Conservation (phyloP, 768 basidiomycete species). For the Serendipita sp. region DNA sequence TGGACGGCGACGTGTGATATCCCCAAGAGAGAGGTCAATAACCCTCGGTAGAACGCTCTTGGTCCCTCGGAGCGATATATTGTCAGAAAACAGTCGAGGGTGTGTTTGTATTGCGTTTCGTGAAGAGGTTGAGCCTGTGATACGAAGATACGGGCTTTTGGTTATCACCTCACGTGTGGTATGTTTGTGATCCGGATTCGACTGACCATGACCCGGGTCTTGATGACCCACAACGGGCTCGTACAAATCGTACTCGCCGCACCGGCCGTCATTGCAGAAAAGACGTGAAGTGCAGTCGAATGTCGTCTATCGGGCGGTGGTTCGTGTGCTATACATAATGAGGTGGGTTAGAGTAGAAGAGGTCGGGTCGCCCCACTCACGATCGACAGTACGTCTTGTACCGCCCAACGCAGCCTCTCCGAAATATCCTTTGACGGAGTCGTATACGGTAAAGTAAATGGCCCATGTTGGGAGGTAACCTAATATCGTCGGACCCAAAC, state of each 20-base stretch:
- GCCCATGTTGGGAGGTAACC: conserved; percentile 99
- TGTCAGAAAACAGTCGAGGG: conserved; percentile 71
- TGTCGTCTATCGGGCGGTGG: not conserved
- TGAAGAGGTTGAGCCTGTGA: conserved; percentile 64
- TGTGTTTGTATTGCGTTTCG: conserved; percentile 72
- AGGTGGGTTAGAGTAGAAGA: not conserved
- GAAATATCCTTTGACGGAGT: conserved; percentile 76
- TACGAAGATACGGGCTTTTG: not conserved
- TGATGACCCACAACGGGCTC: conserved; percentile 97
- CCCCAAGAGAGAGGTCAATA: conserved; percentile 83
- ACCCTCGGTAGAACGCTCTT: conserved; percentile 83
- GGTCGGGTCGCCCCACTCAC: not conserved
- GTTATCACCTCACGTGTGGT: not conserved
- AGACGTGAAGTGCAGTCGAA: conserved; percentile 48
- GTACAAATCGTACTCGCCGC: conserved; percentile 86
- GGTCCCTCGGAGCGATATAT: conserved; percentile 84
- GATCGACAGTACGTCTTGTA: not conserved
- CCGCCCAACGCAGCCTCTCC: conserved; percentile 44
- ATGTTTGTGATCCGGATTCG: not conserved
- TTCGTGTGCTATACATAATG: not conserved
- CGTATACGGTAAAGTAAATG: conserved; percentile 96
- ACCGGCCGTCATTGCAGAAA: conserved; percentile 92
- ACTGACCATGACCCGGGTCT: conserved; percentile 93
- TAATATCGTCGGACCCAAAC: conserved; percentile 89
- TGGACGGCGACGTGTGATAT: conserved; percentile 93